Base-by-base conservation (phyloP, 2,329 filamentous ascomycete species). In the Fusarium pseudograminearum region DNA sequence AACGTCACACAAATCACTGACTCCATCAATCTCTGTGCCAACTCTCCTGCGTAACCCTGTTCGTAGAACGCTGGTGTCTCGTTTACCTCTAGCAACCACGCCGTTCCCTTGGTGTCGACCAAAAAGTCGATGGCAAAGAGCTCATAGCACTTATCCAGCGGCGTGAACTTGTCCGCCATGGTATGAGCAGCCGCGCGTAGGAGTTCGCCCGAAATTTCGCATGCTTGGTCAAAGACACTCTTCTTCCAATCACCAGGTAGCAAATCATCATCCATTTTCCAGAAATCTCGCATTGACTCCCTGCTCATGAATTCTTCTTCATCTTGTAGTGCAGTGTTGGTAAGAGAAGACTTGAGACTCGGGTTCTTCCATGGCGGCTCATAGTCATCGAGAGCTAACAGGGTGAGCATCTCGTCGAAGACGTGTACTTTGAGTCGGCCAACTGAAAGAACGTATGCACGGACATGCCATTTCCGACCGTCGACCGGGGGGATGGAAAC, bases 61-160 rank as follows among this genome's bases (percentile, higher is more conserved):
- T 81, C 59, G 44, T 81, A 81, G 41, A 81, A 80, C 0, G 79
- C 79, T 0, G 80, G 80, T 24, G 79, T 79, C 68, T 81, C 78
- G 20, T 81, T 81, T 1, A 78, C 78, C 60, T 81, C 80, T 1
- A 81, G 57, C 0, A 81, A 55, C 80, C 80, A 81, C 0, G 73
- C 77, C 1, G 55, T 73, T 0, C 78, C 80, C 0, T 59, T 57
- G 0, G 67, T 64, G 40, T 81, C 80, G 9, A 81, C 52, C 20
- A 81, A 62, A 26, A 79, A 81, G 45, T 81, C 80, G 1, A 79
- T 62, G 0, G 75, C 80, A 30, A 80, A 81, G 14, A 81, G 54
- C 65, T 80, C 80, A 41, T 80, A 81, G 57, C 78, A 81, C 41
- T 76, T 78, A 16, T 80, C 71, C 22, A 81, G 15, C 1, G 77